Conservation (phyloP, 2,329 filamentous ascomycete genomes). For the Shiraia sp. region DNA sequence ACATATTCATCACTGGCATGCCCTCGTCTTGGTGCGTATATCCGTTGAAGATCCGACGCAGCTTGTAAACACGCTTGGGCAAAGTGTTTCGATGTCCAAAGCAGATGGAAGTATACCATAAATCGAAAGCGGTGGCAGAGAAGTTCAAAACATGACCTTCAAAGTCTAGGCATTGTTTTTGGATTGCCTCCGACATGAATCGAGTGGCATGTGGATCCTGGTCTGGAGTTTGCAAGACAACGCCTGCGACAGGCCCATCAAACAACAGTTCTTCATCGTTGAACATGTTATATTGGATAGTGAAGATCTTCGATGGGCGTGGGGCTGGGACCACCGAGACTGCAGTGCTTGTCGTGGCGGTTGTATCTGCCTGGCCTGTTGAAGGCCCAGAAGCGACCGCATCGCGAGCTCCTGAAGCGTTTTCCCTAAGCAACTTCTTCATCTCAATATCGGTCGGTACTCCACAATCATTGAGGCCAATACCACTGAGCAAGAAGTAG, state of each 20-base stretch:
- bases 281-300: too few relatives aligned
- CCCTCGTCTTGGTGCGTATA: slow-evolving; percentile 1
- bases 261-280: too few relatives aligned
- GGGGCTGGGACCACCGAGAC: neutral
- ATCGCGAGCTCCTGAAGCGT: neutral
- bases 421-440: neutral
- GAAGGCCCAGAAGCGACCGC: neutral
- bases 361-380: too few relatives aligned
- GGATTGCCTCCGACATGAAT: neutral
- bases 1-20: slow-evolving; percentile 1
- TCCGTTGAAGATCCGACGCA: neutral
- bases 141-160: neutral
- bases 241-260: too few relatives aligned
- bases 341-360: too few relatives aligned
- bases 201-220: neutral
- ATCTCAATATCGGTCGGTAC: slow-evolving; percentile 1
- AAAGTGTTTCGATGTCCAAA: slow-evolving; percentile 1
- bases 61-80: slow-evolving; percentile 3
- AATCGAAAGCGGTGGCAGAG: slow-evolving; percentile 1
- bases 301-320: too few relatives aligned
- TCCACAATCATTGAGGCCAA: slow-evolving; percentile 4
- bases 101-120: slow-evolving; percentile 4
- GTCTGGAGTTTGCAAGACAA: neutral
- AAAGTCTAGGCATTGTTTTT: neutral
- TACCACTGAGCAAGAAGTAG: slow-evolving; percentile 8